These are phyloP conservation scores for Trichodelitschia bisporula DNA, from an alignment of 495 filamentous ascomycete genomes.

Conservation along the genomic window DNA sequence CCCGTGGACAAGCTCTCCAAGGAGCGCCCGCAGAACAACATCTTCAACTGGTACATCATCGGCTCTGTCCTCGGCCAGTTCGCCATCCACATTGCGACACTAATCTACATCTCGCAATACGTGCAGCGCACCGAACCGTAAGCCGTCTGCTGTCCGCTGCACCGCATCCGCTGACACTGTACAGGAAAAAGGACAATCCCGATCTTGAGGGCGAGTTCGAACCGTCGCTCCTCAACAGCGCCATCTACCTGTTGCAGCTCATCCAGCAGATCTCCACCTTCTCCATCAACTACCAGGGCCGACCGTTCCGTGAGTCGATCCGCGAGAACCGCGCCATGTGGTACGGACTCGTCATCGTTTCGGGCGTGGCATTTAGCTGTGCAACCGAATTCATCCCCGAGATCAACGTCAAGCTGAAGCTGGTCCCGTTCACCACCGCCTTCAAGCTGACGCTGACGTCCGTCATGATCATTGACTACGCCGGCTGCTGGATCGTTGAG, in stretches of 20 bases:
- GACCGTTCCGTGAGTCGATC: conserved; percentile 89
- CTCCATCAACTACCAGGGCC: conserved; percentile 97
- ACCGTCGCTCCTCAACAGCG: conserved; percentile 85
- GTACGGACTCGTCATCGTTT: conserved; percentile 75
- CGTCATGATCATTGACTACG: conserved; percentile 75
- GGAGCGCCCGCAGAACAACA: conserved; percentile 92
- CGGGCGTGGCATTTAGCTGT: conserved; percentile 79
- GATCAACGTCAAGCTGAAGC: conserved; percentile 74
- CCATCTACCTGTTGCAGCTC: conserved; percentile 90
- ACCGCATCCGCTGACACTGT: not conserved
- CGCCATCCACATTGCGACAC: conserved; percentile 77
- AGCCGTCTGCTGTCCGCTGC: conserved; percentile 13
- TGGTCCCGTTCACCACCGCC: conserved; percentile 75
- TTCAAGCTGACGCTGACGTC: conserved; percentile 75
- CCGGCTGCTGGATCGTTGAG: conserved; percentile 73
- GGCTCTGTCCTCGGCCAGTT: conserved; percentile 95
- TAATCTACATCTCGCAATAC: conserved; percentile 83
- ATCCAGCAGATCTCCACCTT: conserved; percentile 99
- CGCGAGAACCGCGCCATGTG: conserved; percentile 95
- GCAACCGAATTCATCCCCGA: conserved; percentile 92
- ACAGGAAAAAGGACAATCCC: conserved; percentile 40
- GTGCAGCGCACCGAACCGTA: conserved; percentile 67
- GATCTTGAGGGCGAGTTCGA: conserved; percentile 91
- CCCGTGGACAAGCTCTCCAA: conserved; percentile 88
- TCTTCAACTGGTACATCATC: conserved; percentile 98